Conservation (phyloP, 139 green algal genomes). For the Tetradesmus lagerheimii region DNA sequence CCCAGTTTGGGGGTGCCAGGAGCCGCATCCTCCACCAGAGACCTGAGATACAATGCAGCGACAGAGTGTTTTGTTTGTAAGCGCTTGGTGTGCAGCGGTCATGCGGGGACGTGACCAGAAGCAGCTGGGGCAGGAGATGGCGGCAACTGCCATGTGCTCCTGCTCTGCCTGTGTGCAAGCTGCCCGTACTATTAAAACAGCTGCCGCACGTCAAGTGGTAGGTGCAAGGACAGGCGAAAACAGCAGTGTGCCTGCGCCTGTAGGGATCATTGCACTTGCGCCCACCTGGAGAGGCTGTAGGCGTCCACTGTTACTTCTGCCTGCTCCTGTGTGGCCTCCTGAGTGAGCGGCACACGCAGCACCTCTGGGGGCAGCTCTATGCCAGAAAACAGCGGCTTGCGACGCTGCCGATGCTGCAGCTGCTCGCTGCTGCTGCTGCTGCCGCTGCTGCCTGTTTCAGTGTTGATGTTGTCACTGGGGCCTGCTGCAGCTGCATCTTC, state of each 20-base stretch:
- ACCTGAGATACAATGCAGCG: not conserved
- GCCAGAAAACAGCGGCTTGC: not conserved
- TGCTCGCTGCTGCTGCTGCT: not conserved
- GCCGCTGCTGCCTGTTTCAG: no score
- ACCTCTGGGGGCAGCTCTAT: not conserved
- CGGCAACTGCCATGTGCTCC: no score
- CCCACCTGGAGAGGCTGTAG: conserved; percentile 25
- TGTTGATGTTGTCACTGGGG: not conserved
- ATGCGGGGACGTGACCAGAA: no score
- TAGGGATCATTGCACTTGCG: no score
- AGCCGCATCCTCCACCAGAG: not conserved
- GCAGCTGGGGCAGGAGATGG: no score
- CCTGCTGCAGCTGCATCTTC: not conserved
- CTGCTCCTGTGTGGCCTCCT: not conserved
- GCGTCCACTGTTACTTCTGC: not conserved
- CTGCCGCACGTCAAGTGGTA: no score
- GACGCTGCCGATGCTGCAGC: not conserved
- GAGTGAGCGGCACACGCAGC: not conserved
- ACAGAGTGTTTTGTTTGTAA: no score
- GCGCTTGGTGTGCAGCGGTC: no score
- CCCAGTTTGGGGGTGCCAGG: not conserved
- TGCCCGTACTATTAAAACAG: no score
- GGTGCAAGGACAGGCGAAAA: no score
- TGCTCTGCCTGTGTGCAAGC: no score
- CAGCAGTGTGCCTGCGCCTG: no score